These are phyloP conservation scores for Zarea fungicola DNA, from an alignment of 2,329 filamentous ascomycete species.

Conservation along the genomic window DNA sequence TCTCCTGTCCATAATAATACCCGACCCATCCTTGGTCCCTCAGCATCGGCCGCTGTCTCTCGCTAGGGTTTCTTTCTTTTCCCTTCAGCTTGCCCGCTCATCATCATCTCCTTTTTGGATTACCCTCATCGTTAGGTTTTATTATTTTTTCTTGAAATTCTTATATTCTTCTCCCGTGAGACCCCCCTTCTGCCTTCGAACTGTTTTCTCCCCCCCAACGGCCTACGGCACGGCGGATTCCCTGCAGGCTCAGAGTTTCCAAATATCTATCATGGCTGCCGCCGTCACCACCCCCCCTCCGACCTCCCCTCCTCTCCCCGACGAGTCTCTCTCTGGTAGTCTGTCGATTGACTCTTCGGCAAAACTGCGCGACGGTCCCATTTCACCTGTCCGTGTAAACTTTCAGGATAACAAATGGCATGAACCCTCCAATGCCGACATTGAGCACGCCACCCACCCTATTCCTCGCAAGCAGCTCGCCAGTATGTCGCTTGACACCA, in stretches of 20 bases:
- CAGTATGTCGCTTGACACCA: slow-evolving; percentile 1
- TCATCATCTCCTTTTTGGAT: slow-evolving; percentile 11
- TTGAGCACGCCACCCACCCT: slow-evolving; percentile 36
- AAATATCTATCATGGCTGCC: slow-evolving; percentile 11
- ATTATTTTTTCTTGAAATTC: background rate
- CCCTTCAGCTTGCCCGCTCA: slow-evolving; percentile 2
- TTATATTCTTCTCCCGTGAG: background rate
- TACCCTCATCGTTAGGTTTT: slow-evolving; percentile 3
- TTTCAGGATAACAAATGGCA: slow-evolving; percentile 49
- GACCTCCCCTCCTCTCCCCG: slow-evolving; percentile 23
- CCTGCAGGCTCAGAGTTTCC: slow-evolving; percentile 13
- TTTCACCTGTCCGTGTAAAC: slow-evolving; percentile 52
- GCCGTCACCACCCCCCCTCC: slow-evolving; percentile 29
- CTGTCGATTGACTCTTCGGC: slow-evolving; percentile 30
- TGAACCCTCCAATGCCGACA: slow-evolving; percentile 46
- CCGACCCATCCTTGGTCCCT: slow-evolving; percentile 8
- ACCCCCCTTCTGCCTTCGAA: background rate
- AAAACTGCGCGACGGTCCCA: slow-evolving; percentile 45
- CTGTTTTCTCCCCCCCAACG: slow-evolving; percentile 4
- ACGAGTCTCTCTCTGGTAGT: slow-evolving; percentile 31
- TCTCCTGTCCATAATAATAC: slow-evolving; percentile 6
- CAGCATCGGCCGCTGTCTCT: slow-evolving; percentile 3
- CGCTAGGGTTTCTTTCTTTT: slow-evolving; percentile 1
- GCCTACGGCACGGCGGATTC: slow-evolving; percentile 9
- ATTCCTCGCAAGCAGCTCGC: slow-evolving; percentile 2